phyloP scores from a whole-genome alignment of 2,329 filamentous ascomycete species.

The Aspergillus fumigatiaffinis region DNA sequence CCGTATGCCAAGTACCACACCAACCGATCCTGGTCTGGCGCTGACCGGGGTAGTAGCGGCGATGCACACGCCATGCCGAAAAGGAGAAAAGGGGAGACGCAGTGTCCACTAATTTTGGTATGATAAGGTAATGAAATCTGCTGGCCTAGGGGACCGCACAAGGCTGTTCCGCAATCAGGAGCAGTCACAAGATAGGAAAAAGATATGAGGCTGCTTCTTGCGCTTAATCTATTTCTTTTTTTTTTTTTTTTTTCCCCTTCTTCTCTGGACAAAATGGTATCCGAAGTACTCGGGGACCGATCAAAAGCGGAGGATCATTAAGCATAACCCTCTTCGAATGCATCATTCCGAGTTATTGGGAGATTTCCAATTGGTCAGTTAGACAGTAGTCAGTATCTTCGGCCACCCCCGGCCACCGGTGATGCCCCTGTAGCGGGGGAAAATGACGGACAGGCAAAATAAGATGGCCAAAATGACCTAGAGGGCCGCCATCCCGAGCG shows the following conservation, averaged over 20 bases:
- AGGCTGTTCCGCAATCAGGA: background rate
- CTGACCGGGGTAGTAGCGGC: background rate
- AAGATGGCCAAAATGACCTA: background rate
- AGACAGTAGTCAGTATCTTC: background rate
- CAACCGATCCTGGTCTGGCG: background rate
- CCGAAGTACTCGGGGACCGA: background rate
- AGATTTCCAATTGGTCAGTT: background rate
- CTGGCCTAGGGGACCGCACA: background rate
- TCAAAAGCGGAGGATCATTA: background rate
- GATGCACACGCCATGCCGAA: background rate
- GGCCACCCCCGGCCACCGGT: no score
- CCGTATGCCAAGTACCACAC: conserved; percentile 2
- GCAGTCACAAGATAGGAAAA: background rate
- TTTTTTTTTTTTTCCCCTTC: no score
- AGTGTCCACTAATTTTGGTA: background rate
- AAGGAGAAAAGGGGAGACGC: background rate
- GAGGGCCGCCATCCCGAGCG: background rate
- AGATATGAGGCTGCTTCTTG: background rate
- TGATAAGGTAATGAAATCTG: background rate
- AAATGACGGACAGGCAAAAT: background rate
- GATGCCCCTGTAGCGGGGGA: background rate
- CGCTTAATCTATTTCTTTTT: no score
- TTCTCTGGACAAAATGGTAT: background rate
- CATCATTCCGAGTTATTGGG: background rate
- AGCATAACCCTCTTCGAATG: background rate